A percentile compares a stretch with the other conserved stretches of the same genome.
phyloP scores from a whole-genome alignment of 768 basidiomycete genomes.

The Psilocybe sp. region DNA sequence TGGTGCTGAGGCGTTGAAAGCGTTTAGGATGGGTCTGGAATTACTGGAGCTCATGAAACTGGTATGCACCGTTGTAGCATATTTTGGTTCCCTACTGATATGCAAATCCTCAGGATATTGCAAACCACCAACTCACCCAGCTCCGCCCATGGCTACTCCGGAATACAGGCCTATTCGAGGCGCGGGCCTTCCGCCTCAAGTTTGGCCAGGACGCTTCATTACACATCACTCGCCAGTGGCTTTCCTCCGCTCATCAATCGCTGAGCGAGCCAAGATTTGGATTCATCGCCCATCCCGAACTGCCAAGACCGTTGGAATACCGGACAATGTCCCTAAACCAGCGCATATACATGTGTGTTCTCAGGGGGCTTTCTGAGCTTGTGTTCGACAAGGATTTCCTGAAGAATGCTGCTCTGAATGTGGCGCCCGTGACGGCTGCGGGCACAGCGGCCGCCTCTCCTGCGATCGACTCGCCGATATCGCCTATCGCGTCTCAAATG shows the following conservation, averaged over 20 bases:
- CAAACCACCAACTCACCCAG: constrained; percentile 91
- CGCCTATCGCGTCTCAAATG: too few relatives aligned
- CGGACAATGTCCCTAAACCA: constrained; percentile 45
- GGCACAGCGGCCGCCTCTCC: background rate
- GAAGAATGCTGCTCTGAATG: background rate
- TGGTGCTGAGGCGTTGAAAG: constrained; percentile 65
- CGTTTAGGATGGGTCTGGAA: constrained; percentile 82
- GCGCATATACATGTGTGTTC: constrained; percentile 52
- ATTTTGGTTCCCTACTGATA: constrained; percentile 7
- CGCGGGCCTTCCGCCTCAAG: constrained; percentile 68
- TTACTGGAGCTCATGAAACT: constrained; percentile 95
- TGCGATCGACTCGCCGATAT: too few relatives aligned
- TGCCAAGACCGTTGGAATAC: constrained; percentile 39
- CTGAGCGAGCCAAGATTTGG: constrained; percentile 35
- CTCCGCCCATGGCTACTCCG: constrained; percentile 88
- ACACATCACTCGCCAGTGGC: constrained; percentile 62
- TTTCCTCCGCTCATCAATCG: constrained; percentile 49
- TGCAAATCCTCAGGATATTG: constrained; percentile 69
- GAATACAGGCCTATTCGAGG: constrained; percentile 76
- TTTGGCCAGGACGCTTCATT: constrained; percentile 45
- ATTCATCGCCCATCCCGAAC: constrained; percentile 45
- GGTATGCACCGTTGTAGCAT: constrained; percentile 44
- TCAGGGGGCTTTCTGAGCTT: constrained; percentile 63
- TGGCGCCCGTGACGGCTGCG: background rate
- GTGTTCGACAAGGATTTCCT: constrained; percentile 51